Evolutionary conservation across 768 basidiomycete genomes (phyloP).

Genomic region (Pleurotus giganteus): DNA sequence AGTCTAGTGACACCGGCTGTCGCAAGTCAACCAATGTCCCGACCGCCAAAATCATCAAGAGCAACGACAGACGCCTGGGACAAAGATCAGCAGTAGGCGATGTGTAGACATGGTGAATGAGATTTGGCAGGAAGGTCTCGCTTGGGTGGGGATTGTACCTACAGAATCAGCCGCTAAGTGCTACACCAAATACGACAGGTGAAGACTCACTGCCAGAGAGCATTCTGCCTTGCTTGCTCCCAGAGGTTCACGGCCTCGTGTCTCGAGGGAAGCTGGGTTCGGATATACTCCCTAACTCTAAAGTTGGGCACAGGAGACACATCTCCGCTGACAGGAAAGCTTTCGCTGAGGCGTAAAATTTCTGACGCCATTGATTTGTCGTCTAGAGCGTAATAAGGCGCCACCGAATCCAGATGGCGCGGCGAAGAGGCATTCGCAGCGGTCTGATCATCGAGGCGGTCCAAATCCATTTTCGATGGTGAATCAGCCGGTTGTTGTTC

Average conservation of each 20-base stretch:
- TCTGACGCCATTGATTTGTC: constrained; percentile 36
- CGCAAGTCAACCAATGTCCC: constrained; percentile 64
- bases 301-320: constrained; percentile 52
- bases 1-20: constrained; percentile 20
- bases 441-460: constrained; percentile 12
- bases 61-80: constrained; percentile 60
- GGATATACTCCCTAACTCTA: constrained; percentile 53
- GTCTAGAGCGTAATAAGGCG: constrained; percentile 17
- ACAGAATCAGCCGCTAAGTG: background rate
- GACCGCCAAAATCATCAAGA: constrained; percentile 70
- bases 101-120: constrained; percentile 63
- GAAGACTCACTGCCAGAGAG: constrained; percentile 59
- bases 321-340: constrained; percentile 49
- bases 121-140: constrained; percentile 62
- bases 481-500: background rate
- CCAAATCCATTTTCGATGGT: background rate
- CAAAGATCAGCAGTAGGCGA: constrained; percentile 50
- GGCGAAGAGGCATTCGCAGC: constrained; percentile 2
- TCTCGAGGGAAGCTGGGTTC: constrained; percentile 52
- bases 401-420: constrained; percentile 1
- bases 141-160: constrained; percentile 67
- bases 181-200: constrained; percentile 2
- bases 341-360: constrained; percentile 50
- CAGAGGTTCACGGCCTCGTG: constrained; percentile 61
- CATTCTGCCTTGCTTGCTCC: constrained; percentile 59